These are phyloP conservation scores for Triticum turgidum DNA, from an alignment of 176 grass and related monocot species.

Conservation along the genomic window DNA sequence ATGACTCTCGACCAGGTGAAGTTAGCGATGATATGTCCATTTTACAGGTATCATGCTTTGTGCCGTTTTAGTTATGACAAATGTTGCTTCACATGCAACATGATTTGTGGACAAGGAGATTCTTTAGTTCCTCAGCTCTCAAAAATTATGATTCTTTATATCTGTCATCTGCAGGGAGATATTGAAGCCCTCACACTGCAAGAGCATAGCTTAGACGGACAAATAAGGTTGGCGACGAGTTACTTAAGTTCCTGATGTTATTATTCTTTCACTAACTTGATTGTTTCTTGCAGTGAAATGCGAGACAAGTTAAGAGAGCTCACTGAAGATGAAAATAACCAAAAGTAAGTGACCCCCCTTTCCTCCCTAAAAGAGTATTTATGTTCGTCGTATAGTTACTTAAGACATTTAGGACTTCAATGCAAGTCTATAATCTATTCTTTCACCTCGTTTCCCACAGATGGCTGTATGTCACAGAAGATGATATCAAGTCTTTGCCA, in stretches of 20 bases:
- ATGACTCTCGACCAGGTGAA: constrained; percentile 62
- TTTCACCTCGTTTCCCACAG: constrained; percentile 33
- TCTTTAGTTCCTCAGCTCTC: not conserved
- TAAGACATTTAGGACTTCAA: not conserved
- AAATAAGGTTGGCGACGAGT: constrained; percentile 58
- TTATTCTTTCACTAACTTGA: constrained; percentile 22
- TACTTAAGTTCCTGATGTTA: constrained; percentile 13
- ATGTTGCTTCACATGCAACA: constrained; percentile 5
- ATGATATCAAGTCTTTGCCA: constrained; percentile 81
- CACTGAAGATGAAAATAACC: constrained; percentile 80
- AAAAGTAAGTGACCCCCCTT: constrained; percentile 43
- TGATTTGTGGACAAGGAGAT: not conserved
- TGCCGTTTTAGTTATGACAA: not conserved
- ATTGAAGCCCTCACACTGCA: constrained; percentile 65
- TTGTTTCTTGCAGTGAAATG: constrained; percentile 65
- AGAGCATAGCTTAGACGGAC: constrained; percentile 67
- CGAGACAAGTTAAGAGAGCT: constrained; percentile 65
- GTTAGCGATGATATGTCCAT: constrained; percentile 66
- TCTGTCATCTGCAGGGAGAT: constrained; percentile 55
- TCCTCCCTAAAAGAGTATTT: not conserved
- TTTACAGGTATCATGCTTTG: constrained; percentile 39
- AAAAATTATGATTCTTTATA: not conserved
- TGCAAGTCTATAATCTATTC: constrained; percentile 1
- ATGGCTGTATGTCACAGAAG: constrained; percentile 85
- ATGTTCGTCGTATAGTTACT: not conserved